These are phyloP conservation scores for Phytophthora tubulina DNA, from an alignment of 352 stramenopile species.

Conservation along the genomic window DNA sequence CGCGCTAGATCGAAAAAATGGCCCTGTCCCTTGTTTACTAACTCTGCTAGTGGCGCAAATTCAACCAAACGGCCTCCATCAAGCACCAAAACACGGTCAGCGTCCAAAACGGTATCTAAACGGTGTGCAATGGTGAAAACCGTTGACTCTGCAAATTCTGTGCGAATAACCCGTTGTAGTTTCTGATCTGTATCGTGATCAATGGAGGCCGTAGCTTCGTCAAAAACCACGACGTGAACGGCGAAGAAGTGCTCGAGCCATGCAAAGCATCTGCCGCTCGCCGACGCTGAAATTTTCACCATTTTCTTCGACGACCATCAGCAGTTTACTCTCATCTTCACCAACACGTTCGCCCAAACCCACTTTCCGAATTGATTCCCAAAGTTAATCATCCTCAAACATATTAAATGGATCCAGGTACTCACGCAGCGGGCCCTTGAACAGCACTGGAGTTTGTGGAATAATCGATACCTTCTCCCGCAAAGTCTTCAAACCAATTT, in stretches of 20 bases:
- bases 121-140: not conserved
- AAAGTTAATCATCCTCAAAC: not conserved
- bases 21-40: too few relatives aligned
- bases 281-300: not conserved
- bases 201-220: not conserved
- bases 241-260: not conserved
- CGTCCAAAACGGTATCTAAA: not conserved
- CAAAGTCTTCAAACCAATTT: not conserved
- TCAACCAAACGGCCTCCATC: not conserved
- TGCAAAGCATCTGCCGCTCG: not conserved
- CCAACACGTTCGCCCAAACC: too few relatives aligned
- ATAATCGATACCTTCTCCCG: not conserved
- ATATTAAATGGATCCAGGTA: not conserved
- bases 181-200: not conserved
- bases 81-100: not conserved
- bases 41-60: not conserved
- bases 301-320: not conserved
- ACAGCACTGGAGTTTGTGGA: not conserved
- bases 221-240: not conserved
- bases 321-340: not conserved
- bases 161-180: not conserved
- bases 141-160: not conserved
- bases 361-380: not conserved
- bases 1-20: too few relatives aligned
- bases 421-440: not conserved